These are phyloP conservation scores for Calonectria naviculata DNA, from an alignment of 2,329 filamentous ascomycete species.

Conservation along the genomic window DNA sequence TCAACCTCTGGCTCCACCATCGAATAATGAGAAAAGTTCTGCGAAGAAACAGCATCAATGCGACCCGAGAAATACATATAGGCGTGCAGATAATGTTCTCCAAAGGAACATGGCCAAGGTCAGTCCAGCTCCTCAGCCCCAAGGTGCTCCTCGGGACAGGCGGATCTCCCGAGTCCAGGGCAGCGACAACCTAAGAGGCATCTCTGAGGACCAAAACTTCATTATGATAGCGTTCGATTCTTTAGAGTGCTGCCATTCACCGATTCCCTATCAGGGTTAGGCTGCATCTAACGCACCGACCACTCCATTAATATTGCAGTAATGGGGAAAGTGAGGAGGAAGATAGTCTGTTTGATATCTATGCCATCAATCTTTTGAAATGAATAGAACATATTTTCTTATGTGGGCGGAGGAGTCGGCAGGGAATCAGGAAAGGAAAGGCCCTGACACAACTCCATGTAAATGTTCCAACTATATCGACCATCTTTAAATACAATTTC, in stretches of 20 bases:
- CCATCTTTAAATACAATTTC: not conserved
- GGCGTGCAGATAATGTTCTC: not conserved
- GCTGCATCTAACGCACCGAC: too few species aligned
- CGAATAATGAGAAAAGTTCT: not conserved
- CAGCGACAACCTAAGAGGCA: not conserved
- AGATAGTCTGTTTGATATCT: too few species aligned
- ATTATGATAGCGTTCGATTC: not conserved
- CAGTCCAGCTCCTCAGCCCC: not conserved
- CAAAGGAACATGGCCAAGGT: not conserved
- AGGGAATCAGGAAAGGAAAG: not conserved
- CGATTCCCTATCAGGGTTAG: too few species aligned
- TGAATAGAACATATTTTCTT: not conserved
- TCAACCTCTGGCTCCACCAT: not conserved
- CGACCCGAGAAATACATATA: not conserved
- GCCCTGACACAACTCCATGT: not conserved
- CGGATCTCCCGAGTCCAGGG: not conserved
- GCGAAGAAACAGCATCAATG: too few species aligned
- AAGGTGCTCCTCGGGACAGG: too few species aligned
- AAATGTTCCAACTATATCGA: not conserved
- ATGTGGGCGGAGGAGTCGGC: not conserved
- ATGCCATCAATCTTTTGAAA: not conserved
- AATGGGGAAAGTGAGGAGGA: too few species aligned
- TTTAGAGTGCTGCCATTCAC: not conserved
- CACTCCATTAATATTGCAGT: too few species aligned
- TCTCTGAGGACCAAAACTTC: not conserved